These are phyloP conservation scores for Sophora flavescens DNA, from an alignment of 306 rosid genomes.

Conservation along the genomic window DNA sequence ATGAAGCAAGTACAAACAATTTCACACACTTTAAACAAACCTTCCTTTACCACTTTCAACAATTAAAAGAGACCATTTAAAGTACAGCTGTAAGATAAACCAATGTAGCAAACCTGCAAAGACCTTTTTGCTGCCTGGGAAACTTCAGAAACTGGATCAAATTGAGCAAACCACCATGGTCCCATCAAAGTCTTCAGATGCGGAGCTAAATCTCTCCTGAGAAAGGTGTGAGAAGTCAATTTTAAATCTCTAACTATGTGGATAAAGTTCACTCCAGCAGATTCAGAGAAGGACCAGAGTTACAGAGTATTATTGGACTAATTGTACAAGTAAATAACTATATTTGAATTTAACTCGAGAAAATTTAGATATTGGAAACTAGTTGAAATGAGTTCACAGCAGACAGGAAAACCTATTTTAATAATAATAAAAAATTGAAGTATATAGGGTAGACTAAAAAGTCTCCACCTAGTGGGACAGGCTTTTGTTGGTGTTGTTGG, in stretches of 20 bases:
- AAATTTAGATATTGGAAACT: conserved; percentile 29
- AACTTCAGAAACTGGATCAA: conserved; percentile 91
- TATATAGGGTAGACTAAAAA: conserved; percentile 15
- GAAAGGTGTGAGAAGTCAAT: conserved; percentile 40
- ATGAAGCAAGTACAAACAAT: conserved; percentile 14
- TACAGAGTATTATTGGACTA: conserved; percentile 11
- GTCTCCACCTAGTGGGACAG: neutral
- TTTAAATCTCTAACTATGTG: conserved; percentile 30
- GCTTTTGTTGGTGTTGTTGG: neutral
- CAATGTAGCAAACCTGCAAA: conserved; percentile 77
- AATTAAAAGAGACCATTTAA: conserved; percentile 20
- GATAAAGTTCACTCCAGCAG: conserved; percentile 35
- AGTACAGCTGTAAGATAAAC: conserved; percentile 38
- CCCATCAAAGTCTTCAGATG: conserved; percentile 95
- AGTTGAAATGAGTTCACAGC: conserved; percentile 32
- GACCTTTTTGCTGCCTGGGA: conserved; percentile 93
- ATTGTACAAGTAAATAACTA: conserved; percentile 20
- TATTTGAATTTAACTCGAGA: conserved; percentile 16
- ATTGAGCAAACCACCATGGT: conserved; percentile 99
- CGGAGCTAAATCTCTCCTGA: conserved; percentile 95
- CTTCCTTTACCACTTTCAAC: conserved; percentile 4
- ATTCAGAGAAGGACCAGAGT: conserved; percentile 15
- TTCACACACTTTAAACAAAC: conserved; percentile 10
- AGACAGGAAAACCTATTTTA: conserved; percentile 17
- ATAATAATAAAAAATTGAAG: neutral